Evolutionary conservation across 2,329 filamentous ascomycete genomes (phyloP).

Genomic region (Apiospora aurea): DNA sequence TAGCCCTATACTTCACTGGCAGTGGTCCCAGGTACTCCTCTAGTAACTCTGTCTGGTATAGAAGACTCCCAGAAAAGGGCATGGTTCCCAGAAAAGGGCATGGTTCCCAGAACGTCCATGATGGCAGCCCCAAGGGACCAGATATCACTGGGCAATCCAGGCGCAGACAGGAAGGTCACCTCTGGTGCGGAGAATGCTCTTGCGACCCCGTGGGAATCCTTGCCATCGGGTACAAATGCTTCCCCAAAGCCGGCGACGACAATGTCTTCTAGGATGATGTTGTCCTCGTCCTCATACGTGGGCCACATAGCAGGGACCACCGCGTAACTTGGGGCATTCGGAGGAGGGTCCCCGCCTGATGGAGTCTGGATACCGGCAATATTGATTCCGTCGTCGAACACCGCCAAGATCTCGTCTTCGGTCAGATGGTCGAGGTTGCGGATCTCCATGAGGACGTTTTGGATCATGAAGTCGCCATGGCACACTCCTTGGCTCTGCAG

Average conservation of each 20-base stretch:
- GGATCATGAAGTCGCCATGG: constrained; percentile 22
- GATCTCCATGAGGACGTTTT: constrained; percentile 23
- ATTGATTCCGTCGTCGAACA: not conserved
- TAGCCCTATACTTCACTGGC: not conserved
- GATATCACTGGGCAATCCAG: not conserved
- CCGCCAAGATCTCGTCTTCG: constrained; percentile 9
- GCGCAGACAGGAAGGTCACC: not conserved
- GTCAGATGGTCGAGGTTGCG: constrained; percentile 21
- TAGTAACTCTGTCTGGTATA: too few relatives aligned
- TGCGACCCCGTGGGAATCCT: too few relatives aligned
- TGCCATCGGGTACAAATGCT: not conserved
- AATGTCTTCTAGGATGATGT: not conserved
- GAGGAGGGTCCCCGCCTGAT: not conserved
- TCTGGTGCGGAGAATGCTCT: not conserved
- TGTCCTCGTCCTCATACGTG: not conserved
- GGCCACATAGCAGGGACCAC: not conserved
- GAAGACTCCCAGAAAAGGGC: too few relatives aligned
- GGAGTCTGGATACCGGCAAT: too few relatives aligned
- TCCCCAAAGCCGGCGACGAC: not conserved
- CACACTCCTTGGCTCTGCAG: constrained; percentile 13
- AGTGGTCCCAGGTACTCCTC: not conserved
- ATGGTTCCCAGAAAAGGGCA: too few relatives aligned
- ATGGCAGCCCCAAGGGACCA: not conserved
- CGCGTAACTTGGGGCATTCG: not conserved
- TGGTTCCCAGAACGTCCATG: not conserved